Evolutionary conservation across 2,329 filamentous ascomycete genomes (phyloP), one percentile per base, ranked within the genome.

Genomic region (Chalara sp.): DNA sequence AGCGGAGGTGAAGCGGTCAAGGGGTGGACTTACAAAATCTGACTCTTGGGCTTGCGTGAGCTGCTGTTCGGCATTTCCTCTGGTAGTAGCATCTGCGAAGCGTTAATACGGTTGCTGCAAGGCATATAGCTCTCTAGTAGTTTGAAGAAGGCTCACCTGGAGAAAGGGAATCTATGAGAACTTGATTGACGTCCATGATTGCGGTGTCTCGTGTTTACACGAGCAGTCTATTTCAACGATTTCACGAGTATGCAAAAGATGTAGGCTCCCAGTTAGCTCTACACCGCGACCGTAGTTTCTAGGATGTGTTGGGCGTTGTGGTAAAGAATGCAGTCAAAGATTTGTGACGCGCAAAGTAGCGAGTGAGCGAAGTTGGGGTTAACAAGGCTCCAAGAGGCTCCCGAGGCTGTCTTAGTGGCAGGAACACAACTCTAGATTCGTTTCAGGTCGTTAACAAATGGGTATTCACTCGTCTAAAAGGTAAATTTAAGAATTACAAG

Each of bases 131-230:
- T 13, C 28, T 21, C 21, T 21, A 21, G 21, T 3, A 21, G n/a
- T 13, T n/a, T 28, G 10, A 29, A 29, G 49, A 39, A 52, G 50
- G 48, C 86, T 71, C 76, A 97, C 93, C 92, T 68, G 91, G 80
- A 68, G 91, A 95, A 75, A 97, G 84, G 72, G 93, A 97, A 78
- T 91, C 92, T 74, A 89, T 84, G 78, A 99, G 87, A 77, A 99
- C 92, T 76, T 90, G 86, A 78, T 92, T 95, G 78, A 97, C 95
- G 77, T 97, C 89, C 87, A 95, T 91, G 76, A 76, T 80, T 72
- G 78, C 60, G 58, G 56, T 48, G 61, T 57, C 43, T 58, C 59
- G 10, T 44, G 41, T 21, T 21, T 21, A 21, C 21, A 21, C 21
- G 21, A 21, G 21, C 21, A 2, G 21, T 21, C 21, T 21, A 21